Evolutionary conservation across 2,329 filamentous ascomycete genomes (phyloP).

Genomic region (Claviceps maximensis): DNA sequence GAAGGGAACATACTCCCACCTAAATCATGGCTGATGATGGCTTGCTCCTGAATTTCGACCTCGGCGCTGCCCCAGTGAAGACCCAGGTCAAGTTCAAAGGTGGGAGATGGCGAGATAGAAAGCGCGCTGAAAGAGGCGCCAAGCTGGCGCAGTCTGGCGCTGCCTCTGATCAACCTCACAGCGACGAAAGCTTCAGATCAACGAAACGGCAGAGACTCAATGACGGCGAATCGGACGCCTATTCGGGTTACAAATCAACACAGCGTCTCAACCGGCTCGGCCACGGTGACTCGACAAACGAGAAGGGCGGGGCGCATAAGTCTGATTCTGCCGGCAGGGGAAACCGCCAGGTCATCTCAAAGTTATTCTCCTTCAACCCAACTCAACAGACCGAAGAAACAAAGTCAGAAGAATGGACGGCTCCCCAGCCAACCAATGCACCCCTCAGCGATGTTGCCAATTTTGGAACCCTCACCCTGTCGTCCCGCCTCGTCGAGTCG

Average conservation of each 20-base stretch:
- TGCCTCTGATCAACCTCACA: conserved; percentile 11
- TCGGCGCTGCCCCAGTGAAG: conserved; percentile 53
- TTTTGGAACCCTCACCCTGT: conserved; percentile 77
- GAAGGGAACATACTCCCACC: not conserved
- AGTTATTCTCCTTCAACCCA: conserved; percentile 86
- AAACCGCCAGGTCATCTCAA: conserved; percentile 60
- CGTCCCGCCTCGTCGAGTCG: conserved; percentile 66
- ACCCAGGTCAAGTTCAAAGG: conserved; percentile 61
- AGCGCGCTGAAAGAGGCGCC: conserved; percentile 44
- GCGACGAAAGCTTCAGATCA: conserved; percentile 20
- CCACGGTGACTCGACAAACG: conserved; percentile 8
- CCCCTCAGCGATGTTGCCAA: conserved; percentile 74
- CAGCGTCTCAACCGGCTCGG: not conserved
- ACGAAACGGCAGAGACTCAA: conserved; percentile 33
- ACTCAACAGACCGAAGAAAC: conserved; percentile 50
- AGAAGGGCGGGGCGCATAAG: conserved; percentile 10
- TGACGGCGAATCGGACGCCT: conserved; percentile 10
- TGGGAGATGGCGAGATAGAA: conserved; percentile 83
- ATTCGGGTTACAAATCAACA: not conserved
- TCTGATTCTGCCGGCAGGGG: conserved; percentile 10
- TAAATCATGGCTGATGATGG: conserved; percentile 77
- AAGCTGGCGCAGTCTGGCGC: conserved; percentile 14
- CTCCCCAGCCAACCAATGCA: conserved; percentile 73
- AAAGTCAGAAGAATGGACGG: conserved; percentile 36
- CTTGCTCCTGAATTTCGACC: conserved; percentile 83